phyloP scores from a whole-genome alignment of 257 asterid species.

The Eucommia ulmoides region DNA sequence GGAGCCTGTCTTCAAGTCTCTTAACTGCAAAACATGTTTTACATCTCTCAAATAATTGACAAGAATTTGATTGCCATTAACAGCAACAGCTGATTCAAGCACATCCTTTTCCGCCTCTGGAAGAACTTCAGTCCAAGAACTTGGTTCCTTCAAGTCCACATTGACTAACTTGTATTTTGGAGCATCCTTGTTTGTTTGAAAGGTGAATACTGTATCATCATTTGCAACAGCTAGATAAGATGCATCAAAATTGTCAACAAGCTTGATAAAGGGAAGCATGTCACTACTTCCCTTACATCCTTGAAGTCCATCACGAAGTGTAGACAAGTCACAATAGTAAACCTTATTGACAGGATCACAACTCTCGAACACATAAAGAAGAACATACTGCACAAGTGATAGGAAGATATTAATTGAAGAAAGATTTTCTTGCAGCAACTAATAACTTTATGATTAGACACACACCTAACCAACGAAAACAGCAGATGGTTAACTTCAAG shows the following conservation, averaged over 20 bases:
- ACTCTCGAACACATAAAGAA: conserved; percentile 39
- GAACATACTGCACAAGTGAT: conserved; percentile 61
- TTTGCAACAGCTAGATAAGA: conserved; percentile 56
- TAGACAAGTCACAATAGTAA: conserved; percentile 63
- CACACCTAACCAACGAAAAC: not conserved
- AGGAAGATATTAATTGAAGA: conserved; percentile 1
- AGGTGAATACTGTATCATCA: conserved; percentile 68
- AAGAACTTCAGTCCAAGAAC: conserved; percentile 66
- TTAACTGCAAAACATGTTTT: conserved; percentile 71
- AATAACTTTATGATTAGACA: not conserved
- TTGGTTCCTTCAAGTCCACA: conserved; percentile 51
- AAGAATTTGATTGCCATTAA: conserved; percentile 48
- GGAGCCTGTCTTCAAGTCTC: conserved; percentile 67
- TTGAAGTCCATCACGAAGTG: conserved; percentile 56
- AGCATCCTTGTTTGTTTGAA: conserved; percentile 76
- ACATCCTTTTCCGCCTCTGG: conserved; percentile 69
- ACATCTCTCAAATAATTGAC: conserved; percentile 77
- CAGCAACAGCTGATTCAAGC: conserved; percentile 75
- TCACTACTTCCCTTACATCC: conserved; percentile 39
- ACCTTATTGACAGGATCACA: conserved; percentile 90
- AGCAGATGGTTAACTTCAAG: not conserved
- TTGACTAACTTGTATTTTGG: conserved; percentile 81
- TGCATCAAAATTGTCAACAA: conserved; percentile 74
- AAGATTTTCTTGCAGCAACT: not conserved
- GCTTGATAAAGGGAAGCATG: conserved; percentile 74